Percentiles rank a stretch among this genome's conserved stretches.
Conservation (phyloP, 2,329 filamentous ascomycete genomes). For the Exophiala sideris region DNA sequence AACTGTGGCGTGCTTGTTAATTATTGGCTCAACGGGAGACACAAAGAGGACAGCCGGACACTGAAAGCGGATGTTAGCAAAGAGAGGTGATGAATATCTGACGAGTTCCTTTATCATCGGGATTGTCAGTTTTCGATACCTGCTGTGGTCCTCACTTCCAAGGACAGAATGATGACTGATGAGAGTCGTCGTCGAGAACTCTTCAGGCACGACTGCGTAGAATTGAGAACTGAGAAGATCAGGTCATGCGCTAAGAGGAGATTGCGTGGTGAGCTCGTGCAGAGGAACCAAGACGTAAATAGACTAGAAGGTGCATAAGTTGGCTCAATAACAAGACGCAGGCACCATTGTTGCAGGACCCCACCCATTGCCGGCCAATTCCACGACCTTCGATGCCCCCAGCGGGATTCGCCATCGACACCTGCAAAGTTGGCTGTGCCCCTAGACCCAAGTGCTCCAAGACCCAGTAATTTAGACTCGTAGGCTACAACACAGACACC, state of each 20-base stretch:
- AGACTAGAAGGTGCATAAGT: conserved; percentile 13
- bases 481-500: neutral
- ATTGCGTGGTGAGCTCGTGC: conserved; percentile 18
- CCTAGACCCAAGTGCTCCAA: neutral
- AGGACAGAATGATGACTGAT: too few species aligned
- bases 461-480: neutral
- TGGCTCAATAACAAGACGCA: conserved; percentile 4
- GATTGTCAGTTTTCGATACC: neutral
- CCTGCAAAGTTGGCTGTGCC: neutral
- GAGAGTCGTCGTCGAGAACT: neutral
- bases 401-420: conserved; percentile 1
- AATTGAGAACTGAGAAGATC: conserved; percentile 10
- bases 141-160: too few species aligned
- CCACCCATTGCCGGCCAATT: neutral
- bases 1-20: conserved; percentile 13
- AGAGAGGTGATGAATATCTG: neutral
- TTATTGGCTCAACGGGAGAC: neutral
- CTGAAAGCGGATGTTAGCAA: neutral
- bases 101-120: neutral
- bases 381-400: conserved; percentile 7
- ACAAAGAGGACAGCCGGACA: neutral
- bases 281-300: conserved; percentile 1
- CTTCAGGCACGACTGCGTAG: neutral
- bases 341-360: neutral
- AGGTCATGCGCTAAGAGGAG: conserved; percentile 21